Percentiles rank a stretch among this genome's conserved stretches.
phyloP scores from a whole-genome alignment of 1,284 basidiomycete species.

The Cryptococcus neoformans region DNA sequence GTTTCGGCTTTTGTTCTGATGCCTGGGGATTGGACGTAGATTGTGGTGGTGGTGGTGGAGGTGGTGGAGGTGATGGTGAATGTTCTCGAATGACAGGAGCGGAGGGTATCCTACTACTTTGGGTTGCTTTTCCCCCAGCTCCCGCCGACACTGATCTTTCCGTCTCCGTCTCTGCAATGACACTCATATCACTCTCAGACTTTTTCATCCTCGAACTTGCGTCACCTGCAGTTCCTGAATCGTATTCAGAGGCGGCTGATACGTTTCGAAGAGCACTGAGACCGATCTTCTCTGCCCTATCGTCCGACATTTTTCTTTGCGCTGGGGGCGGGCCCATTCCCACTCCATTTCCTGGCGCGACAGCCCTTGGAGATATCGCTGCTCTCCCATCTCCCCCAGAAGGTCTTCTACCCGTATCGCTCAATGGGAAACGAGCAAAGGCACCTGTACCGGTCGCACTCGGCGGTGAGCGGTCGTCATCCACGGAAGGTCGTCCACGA shows the following conservation, averaged over 20 bases:
- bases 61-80: neutral
- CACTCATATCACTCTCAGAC: conserved; percentile 12
- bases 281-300: conserved; percentile 14
- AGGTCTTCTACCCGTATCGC: conserved; percentile 14
- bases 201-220: conserved; percentile 1
- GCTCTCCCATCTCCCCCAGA: conserved; percentile 3
- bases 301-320: conserved; percentile 13
- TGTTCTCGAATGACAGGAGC: neutral
- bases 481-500: conserved; percentile 16
- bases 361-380: conserved; percentile 9
- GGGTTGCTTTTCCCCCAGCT: too few relatives aligned
- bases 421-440: conserved; percentile 27
- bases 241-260: conserved; percentile 20
- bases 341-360: neutral
- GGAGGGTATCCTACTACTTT: too few relatives aligned
- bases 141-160: neutral
- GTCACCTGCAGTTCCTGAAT: neutral
- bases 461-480: conserved; percentile 21
- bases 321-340: conserved; percentile 12
- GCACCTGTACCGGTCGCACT: neutral
- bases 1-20: neutral
- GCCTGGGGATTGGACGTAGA: neutral
- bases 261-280: conserved; percentile 12
- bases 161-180: conserved; percentile 6
- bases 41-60: too few relatives aligned